Conservation (phyloP, 2,329 filamentous ascomycete species). For the Talaromyces islandicus region DNA sequence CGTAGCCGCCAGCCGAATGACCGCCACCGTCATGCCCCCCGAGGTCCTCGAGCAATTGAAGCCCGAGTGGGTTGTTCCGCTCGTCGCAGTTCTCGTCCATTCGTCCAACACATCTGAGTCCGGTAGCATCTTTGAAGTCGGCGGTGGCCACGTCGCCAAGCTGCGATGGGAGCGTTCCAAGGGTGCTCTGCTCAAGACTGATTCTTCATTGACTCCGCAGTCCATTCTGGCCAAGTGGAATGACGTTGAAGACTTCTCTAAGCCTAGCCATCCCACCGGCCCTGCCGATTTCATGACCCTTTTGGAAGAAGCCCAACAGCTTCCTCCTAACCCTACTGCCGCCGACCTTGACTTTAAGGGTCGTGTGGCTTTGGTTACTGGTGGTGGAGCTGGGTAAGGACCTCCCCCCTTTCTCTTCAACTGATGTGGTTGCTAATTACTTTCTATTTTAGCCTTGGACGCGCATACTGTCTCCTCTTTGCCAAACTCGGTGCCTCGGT, state of each 20-base stretch:
- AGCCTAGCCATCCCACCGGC: slow-evolving; percentile 75
- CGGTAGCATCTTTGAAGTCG: slow-evolving; percentile 87
- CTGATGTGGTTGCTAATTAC: background rate
- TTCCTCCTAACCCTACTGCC: slow-evolving; percentile 65
- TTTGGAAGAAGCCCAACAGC: slow-evolving; percentile 75
- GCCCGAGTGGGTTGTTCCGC: slow-evolving; percentile 91
- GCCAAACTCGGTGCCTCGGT: slow-evolving; percentile 76
- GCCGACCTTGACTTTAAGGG: slow-evolving; percentile 75
- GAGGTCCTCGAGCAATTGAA: slow-evolving; percentile 78
- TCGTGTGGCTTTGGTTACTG: slow-evolving; percentile 80
- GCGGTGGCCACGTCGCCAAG: slow-evolving; percentile 88
- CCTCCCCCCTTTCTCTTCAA: background rate
- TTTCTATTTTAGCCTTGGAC: slow-evolving; percentile 71
- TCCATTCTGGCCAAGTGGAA: slow-evolving; percentile 87
- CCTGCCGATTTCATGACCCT: slow-evolving; percentile 83
- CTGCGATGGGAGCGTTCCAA: slow-evolving; percentile 89
- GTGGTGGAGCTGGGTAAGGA: slow-evolving; percentile 69
- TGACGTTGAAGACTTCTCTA: slow-evolving; percentile 77
- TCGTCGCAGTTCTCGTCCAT: slow-evolving; percentile 85
- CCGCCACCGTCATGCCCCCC: slow-evolving; percentile 90
- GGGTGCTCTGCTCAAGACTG: slow-evolving; percentile 83
- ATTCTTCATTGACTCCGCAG: slow-evolving; percentile 79
- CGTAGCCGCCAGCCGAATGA: slow-evolving; percentile 85
- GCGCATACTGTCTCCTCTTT: slow-evolving; percentile 82
- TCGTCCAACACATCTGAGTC: slow-evolving; percentile 75